Evolutionary conservation across 2,329 filamentous ascomycete genomes (phyloP).

Genomic region (Ophidiomyces ophidiicola): DNA sequence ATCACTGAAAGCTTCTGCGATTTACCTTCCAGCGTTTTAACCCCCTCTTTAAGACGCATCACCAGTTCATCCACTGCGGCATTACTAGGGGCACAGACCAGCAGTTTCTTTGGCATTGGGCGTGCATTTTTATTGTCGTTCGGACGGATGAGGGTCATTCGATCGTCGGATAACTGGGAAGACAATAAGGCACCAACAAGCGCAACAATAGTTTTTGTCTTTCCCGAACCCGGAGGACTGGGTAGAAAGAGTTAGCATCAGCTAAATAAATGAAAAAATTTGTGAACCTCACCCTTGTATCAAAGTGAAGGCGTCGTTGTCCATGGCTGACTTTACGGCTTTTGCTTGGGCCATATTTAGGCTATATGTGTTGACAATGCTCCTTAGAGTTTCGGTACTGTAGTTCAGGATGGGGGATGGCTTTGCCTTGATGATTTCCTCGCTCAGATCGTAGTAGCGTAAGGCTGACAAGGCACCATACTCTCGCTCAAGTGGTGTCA

Average conservation of each 20-base stretch:
- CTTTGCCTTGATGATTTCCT: constrained; percentile 78
- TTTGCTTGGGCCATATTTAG: constrained; percentile 83
- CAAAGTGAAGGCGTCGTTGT: constrained; percentile 93
- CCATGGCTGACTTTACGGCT: constrained; percentile 79
- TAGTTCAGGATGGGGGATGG: constrained; percentile 82
- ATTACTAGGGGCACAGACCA: constrained; percentile 97
- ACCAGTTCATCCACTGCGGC: constrained; percentile 94
- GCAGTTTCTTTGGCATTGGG: constrained; percentile 59
- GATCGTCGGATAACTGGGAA: constrained; percentile 40
- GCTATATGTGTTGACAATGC: constrained; percentile 62
- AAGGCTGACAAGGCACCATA: constrained; percentile 83
- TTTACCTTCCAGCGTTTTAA: constrained; percentile 64
- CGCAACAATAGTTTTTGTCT: constrained; percentile 95
- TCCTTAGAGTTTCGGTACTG: constrained; percentile 56
- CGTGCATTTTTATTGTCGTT: constrained; percentile 23
- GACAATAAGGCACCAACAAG: constrained; percentile 82
- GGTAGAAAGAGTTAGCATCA: constrained; percentile 23
- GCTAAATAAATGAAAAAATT: constrained; percentile 9
- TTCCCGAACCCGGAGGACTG: constrained; percentile 86
- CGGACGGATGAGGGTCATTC: constrained; percentile 38
- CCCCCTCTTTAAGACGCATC: constrained; percentile 74
- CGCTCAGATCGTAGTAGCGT: constrained; percentile 90
- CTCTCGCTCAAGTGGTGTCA: constrained; percentile 90
- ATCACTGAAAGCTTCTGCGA: constrained; percentile 71
- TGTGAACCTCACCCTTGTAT: constrained; percentile 62